Evolutionary conservation across 1,139 yeast genomes (phyloP), one percentile per base, ranked within the genome.

Genomic region (Taphrina betulina): DNA sequence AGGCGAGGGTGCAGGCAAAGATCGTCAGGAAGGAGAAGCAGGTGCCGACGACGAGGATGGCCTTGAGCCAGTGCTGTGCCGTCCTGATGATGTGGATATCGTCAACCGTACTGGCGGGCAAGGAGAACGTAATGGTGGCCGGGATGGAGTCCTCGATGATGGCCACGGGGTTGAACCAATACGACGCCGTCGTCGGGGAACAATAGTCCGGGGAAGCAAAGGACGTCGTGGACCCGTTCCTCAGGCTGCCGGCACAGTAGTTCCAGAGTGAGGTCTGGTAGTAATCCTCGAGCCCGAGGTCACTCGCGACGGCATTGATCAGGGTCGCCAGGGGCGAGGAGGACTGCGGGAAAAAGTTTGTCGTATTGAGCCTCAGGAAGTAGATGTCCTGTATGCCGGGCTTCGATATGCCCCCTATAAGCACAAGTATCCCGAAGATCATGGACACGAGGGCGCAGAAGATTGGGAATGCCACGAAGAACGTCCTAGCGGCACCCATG

Each of bases 241-340:
- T 14, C 14, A 17, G 14, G 8, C 16, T 3, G 10, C 41, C 41
- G 14, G 41, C 20, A 16, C 41, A 37, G 14, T 19, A 37, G 23
- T 17, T 37, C 41, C 41, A 37, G 5, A 37, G 41, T 16, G 41
- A 17, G 5, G 26, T 28, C 12, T 37, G 41, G 14, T 37, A 37
- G 41, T 37, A 37, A 28, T 37, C 41, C 41, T 20, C 41, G n/a
- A 37, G 26, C 14, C 41, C 41, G 7, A 37, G 41, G 14, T 37
- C 22, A 5, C 28, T 12, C 12, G 41, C 41, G 5, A 37, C 41
- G 24, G 28, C 23, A 17, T 37, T 37, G 22, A 37, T 37, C 28
- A 37, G 8, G n/a, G 23, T 28, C 7, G 41, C 20, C 17, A 37
- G 19, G 7, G 41, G 41, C 22, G 41, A 12, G 17, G 41, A 24